phyloP scores from a whole-genome alignment of 352 stramenopile species.

The Peronospora destructor region DNA sequence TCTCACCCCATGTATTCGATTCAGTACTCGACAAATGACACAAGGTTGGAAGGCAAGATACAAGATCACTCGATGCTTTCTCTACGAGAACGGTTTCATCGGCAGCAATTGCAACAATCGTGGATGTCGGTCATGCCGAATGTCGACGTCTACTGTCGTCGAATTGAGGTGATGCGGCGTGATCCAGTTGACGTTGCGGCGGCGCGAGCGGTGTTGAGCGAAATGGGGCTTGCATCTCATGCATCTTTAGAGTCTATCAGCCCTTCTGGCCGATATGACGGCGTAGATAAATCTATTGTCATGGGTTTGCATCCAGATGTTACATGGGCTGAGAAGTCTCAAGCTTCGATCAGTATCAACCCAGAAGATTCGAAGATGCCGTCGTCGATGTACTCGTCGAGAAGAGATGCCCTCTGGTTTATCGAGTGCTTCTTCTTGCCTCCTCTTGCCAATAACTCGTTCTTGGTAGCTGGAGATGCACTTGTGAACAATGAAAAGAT shows the following conservation, averaged over 20 bases:
- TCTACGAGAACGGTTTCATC: constrained; percentile 25
- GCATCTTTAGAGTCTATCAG: constrained; percentile 8
- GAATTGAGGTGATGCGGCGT: constrained; percentile 33
- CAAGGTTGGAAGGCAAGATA: neutral
- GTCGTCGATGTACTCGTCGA: constrained; percentile 29
- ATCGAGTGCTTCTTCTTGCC: constrained; percentile 50
- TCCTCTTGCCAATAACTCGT: constrained; percentile 26
- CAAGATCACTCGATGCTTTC: constrained; percentile 6
- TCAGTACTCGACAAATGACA: constrained; percentile 28
- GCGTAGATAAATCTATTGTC: constrained; percentile 7
- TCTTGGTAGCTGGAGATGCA: constrained; percentile 29
- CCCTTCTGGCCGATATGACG: constrained; percentile 12
- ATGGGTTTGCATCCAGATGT: constrained; percentile 7
- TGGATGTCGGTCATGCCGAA: constrained; percentile 37
- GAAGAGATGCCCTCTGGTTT: constrained; percentile 39
- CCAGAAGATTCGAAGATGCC: constrained; percentile 13
- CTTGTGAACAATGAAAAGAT: constrained; percentile 28
- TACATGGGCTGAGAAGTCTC: constrained; percentile 11
- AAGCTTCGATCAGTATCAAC: constrained; percentile 15
- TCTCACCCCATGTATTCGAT: constrained; percentile 51
- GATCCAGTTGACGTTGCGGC: constrained; percentile 36
- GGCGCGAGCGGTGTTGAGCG: constrained; percentile 22
- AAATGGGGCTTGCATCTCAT: constrained; percentile 19
- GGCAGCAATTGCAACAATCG: constrained; percentile 22
- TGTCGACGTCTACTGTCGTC: constrained; percentile 41